A percentile compares a stretch with the other conserved stretches of the same genome.
Evolutionary conservation across 805 yeast species (phyloP).

Genomic region (Starmera amethionina): DNA sequence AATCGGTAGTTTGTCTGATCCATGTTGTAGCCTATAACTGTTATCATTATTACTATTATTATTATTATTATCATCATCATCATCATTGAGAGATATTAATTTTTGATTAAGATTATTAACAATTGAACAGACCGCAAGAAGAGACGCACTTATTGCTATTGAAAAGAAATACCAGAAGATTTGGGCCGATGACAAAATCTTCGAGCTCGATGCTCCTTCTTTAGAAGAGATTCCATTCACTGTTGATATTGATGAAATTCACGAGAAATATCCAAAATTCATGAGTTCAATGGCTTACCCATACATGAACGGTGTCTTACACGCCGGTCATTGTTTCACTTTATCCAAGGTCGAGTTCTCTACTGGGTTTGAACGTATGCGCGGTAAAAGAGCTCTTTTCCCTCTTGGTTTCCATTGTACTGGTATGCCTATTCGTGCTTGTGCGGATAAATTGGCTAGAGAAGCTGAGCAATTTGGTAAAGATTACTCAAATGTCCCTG

Average conservation of each 20-base stretch:
- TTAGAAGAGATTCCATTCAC: conserved; percentile 51
- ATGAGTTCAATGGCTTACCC: conserved; percentile 97
- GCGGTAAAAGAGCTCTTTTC: conserved; percentile 83
- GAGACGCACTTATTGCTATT: conserved; percentile 84
- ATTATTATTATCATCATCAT: too few species aligned
- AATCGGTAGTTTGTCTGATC: too few species aligned
- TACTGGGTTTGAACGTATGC: conserved; percentile 90
- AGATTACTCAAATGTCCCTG: conserved; percentile 62
- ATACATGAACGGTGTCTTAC: conserved; percentile 96
- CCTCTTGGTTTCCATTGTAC: conserved; percentile 99
- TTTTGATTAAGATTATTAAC: conserved; percentile 2
- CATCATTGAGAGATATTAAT: too few species aligned
- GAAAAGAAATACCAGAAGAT: conserved; percentile 80
- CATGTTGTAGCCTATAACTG: too few species aligned
- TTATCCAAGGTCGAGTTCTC: conserved; percentile 89
- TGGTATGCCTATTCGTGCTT: conserved; percentile 95
- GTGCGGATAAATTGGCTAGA: conserved; percentile 91
- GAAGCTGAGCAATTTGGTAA: conserved; percentile 87
- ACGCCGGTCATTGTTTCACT: conserved; percentile 96
- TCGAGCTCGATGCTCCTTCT: conserved; percentile 84
- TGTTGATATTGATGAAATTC: conserved; percentile 57
- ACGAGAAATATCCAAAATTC: conserved; percentile 73
- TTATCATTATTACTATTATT: too few species aligned
- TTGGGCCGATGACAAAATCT: conserved; percentile 82
- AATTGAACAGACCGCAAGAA: conserved; percentile 64